Conservation (phyloP, 2,329 filamentous ascomycete species). For the Sporothrix dimorphospora region DNA sequence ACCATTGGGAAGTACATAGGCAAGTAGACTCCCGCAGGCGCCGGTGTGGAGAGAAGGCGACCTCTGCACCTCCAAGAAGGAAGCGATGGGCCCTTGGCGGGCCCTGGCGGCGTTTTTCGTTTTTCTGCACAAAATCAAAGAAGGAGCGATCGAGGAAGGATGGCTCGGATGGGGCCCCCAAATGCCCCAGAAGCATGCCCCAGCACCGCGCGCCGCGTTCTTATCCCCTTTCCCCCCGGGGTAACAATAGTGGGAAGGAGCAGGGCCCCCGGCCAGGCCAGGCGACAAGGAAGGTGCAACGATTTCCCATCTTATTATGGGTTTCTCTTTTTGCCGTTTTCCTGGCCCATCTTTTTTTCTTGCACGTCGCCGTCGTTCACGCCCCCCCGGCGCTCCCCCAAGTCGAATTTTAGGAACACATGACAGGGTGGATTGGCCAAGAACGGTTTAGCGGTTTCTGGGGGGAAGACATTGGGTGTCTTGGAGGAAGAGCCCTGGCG, state of each 20-base stretch:
- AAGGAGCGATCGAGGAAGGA: slow-evolving; percentile 1
- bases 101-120: background rate
- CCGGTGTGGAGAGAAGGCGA: background rate
- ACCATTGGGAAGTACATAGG: slow-evolving; percentile 3
- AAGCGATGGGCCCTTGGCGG: background rate
- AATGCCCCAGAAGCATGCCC: background rate
- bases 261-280: background rate
- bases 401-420: slow-evolving; percentile 25
- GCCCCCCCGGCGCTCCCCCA: background rate
- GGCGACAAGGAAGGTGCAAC: slow-evolving; percentile 1
- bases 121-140: slow-evolving; percentile 7
- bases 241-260: slow-evolving; percentile 3
- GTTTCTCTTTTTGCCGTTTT: background rate
- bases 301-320: background rate
- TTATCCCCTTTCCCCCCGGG: slow-evolving; percentile 5
- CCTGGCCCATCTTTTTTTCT: background rate
- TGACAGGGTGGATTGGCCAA: slow-evolving; percentile 24
- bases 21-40: slow-evolving; percentile 5
- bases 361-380: background rate
- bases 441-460: slow-evolving; percentile 25
- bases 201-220: slow-evolving; percentile 15
- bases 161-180: background rate
- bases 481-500: slow-evolving; percentile 12
- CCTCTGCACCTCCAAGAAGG: background rate
- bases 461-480: slow-evolving; percentile 11